Base-by-base conservation (phyloP, 306 rosid species). In the Sophora flavescens region DNA sequence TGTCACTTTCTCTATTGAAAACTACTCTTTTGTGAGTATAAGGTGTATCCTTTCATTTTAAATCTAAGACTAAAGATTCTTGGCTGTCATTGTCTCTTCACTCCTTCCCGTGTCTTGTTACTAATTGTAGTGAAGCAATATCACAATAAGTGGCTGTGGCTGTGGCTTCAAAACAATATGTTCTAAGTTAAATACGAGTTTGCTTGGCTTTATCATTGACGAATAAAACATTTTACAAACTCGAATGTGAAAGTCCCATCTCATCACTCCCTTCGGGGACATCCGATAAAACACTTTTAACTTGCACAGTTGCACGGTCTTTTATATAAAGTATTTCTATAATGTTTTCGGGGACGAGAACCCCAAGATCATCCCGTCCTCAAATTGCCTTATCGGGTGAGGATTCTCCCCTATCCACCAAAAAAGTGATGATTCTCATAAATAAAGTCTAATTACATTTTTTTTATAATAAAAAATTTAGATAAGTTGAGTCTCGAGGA, bases 1-100 rank as follows among this genome's bases (percentile, higher is more conserved):
- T 22, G 66, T 72, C 66, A 9, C 4, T 2, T 22, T 39, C 54
- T 56, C 54, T 56, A 14, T 72, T 16, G 77, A 39, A 56, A 71
- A 71, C 42, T 56, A 71, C 65, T 39, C 39, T 10, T 54, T 70
- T 8, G 28, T 12, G 28, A 56, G 39, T 56, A 12, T 18, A 38
- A 18, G 53, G 64, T 14, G 22, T 2, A 26, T 54, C 30, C 18
- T 38, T 71, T 45, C 30, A 38, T 38, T 71, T 45, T 16, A 17
- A 38, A 22, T 22, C 22, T 22, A 22, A 22, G 41, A 42, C 47
- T 12, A 6, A 11, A 14, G 12, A 14, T 54, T 11, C 38, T 38
- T 18, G 63, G 22, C 22, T 22, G 22, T 36, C 75, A 47, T 33
- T 51, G 33, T 35, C 17, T 10, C 28, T 35, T 33, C n/a, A 1